Percentiles rank a stretch among this genome's conserved stretches.
Evolutionary conservation across 768 basidiomycete genomes (phyloP).

Genomic region (Asterophora parasitica): DNA sequence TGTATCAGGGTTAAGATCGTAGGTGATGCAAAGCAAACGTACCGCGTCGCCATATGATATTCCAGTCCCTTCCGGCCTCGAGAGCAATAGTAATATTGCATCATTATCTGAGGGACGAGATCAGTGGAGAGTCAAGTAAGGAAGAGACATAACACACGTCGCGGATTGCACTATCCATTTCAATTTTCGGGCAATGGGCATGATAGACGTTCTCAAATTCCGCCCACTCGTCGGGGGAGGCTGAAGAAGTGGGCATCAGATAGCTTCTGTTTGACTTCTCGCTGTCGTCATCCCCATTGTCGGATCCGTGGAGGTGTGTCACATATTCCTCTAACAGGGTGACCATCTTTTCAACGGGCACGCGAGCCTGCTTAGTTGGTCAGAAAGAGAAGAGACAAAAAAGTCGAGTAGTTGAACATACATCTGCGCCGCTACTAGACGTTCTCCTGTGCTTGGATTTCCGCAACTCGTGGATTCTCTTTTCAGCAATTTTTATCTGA

Average conservation of each 20-base stretch:
- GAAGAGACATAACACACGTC: slow-evolving; percentile 49
- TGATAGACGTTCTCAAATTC: slow-evolving; percentile 91
- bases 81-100: slow-evolving; percentile 85
- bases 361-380: slow-evolving; percentile 6
- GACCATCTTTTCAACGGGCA: slow-evolving; percentile 44
- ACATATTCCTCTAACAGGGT: slow-evolving; percentile 58
- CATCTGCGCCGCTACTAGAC: slow-evolving; percentile 5
- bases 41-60: slow-evolving; percentile 87
- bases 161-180: slow-evolving; percentile 69
- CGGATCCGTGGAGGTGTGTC: slow-evolving; percentile 44
- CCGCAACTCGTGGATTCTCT: slow-evolving; percentile 50
- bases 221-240: slow-evolving; percentile 67
- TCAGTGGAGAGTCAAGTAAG: background rate
- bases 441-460: slow-evolving; percentile 13
- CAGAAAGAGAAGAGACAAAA: background rate
- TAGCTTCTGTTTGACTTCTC: slow-evolving; percentile 43
- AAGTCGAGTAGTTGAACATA: background rate
- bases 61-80: slow-evolving; percentile 72
- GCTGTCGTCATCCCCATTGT: slow-evolving; percentile 27
- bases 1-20: slow-evolving; percentile 9
- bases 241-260: slow-evolving; percentile 62
- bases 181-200: slow-evolving; percentile 80
- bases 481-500: slow-evolving; percentile 55
- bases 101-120: slow-evolving; percentile 55
- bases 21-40: slow-evolving; percentile 19